Evolutionary conservation across 768 basidiomycete genomes (phyloP).

Genomic region (Mycena latifolia): DNA sequence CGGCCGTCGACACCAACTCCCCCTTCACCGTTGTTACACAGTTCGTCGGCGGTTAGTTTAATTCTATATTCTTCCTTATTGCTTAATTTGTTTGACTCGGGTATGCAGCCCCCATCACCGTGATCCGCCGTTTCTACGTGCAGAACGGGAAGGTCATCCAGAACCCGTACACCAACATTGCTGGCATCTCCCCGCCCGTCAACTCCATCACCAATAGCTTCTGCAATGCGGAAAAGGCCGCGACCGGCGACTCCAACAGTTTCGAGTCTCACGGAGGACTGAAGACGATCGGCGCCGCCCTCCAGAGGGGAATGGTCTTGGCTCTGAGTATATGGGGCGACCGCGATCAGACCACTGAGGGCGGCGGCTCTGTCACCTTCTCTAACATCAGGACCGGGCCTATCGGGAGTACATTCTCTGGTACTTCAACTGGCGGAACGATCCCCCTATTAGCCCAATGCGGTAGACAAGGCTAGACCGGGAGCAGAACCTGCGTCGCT

Average conservation of each 20-base stretch:
- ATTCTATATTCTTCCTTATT: too few relatives aligned
- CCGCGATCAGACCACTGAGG: conserved; percentile 47
- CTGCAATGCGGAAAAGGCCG: conserved; percentile 61
- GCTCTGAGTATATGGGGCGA: conserved; percentile 56
- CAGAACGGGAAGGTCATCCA: conserved; percentile 65
- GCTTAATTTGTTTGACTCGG: too few relatives aligned
- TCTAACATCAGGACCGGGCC: conserved; percentile 56
- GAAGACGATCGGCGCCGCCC: conserved; percentile 38
- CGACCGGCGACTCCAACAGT: conserved; percentile 52
- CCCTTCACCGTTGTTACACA: conserved; percentile 71
- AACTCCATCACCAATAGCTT: conserved; percentile 62
- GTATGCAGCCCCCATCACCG: conserved; percentile 49
- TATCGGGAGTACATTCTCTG: conserved; percentile 51
- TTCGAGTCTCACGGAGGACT: conserved; percentile 51
- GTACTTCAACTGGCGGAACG: conserved; percentile 1
- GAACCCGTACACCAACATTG: too few relatives aligned
- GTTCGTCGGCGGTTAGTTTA: conserved; percentile 56
- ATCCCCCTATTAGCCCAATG: conserved; percentile 9
- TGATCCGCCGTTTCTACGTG: conserved; percentile 68
- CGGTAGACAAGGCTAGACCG: conserved; percentile 5
- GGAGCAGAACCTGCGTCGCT: background rate
- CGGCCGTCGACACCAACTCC: conserved; percentile 62
- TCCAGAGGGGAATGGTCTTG: conserved; percentile 52
- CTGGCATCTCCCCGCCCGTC: too few relatives aligned
- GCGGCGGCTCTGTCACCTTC: conserved; percentile 46